Evolutionary conservation across 345 rosid species (phyloP).

Genomic region (Linum tenue): DNA sequence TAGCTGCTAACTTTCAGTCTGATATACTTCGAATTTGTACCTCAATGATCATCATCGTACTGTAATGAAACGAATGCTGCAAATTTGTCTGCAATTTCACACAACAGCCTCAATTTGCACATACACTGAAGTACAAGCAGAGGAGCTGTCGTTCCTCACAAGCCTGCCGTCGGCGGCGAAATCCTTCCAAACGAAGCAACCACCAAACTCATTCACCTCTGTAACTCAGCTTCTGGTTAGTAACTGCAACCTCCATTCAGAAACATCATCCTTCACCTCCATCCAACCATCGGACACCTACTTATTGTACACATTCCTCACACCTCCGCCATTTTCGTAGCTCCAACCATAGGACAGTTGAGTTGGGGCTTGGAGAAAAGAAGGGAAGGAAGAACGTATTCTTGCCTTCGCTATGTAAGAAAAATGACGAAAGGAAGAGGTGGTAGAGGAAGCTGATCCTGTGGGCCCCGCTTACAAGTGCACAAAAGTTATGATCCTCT

Average conservation of each 20-base stretch:
- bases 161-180: constrained; percentile 37
- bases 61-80: too few species aligned
- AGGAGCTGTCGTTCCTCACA: constrained; percentile 29
- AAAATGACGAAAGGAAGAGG: too few species aligned
- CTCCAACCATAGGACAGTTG: neutral
- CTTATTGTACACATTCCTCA: constrained; percentile 23
- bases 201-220: constrained; percentile 28
- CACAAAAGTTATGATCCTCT: too few species aligned
- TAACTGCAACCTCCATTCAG: constrained; percentile 42
- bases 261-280: constrained; percentile 61
- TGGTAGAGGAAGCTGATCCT: too few species aligned
- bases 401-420: too few species aligned
- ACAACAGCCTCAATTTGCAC: neutral
- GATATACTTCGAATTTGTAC: too few species aligned
- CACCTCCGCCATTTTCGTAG: constrained; percentile 18
- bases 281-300: constrained; percentile 75
- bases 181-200: constrained; percentile 43
- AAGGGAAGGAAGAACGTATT: too few species aligned
- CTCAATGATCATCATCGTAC: too few species aligned
- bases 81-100: neutral
- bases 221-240: constrained; percentile 40
- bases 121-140: constrained; percentile 29
- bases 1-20: too few species aligned
- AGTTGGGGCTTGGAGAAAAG: too few species aligned
- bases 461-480: too few species aligned